phyloP scores from a whole-genome alignment of 208 protist species.

The Wallacemonas collosoma region DNA sequence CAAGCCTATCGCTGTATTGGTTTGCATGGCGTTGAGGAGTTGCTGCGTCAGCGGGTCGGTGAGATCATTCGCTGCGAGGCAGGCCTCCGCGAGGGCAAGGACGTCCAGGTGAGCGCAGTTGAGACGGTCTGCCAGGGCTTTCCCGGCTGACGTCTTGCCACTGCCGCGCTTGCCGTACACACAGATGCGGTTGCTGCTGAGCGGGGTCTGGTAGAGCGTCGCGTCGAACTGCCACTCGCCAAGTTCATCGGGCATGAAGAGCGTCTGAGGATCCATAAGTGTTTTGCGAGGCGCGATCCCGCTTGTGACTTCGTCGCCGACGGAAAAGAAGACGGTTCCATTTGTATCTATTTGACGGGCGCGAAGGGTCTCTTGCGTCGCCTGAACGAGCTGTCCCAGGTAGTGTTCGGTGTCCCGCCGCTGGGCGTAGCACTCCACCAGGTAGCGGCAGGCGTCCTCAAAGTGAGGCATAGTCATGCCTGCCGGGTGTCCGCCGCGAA shows the following conservation, averaged over 20 bases:
- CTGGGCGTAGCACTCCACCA: slow-evolving; percentile 53
- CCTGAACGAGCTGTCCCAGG: slow-evolving; percentile 43
- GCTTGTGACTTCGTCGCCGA: slow-evolving; percentile 22
- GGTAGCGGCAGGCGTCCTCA: slow-evolving; percentile 46
- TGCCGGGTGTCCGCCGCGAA: slow-evolving; percentile 39
- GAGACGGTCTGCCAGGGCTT: slow-evolving; percentile 53
- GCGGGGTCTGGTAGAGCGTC: slow-evolving; percentile 33
- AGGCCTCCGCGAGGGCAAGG: slow-evolving; percentile 48
- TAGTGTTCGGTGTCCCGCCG: slow-evolving; percentile 49
- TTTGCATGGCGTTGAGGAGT: slow-evolving; percentile 33
- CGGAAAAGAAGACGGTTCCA: slow-evolving; percentile 39
- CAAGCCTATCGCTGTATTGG: slow-evolving; percentile 42
- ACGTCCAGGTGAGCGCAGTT: slow-evolving; percentile 71
- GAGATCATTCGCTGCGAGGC: slow-evolving; percentile 11
- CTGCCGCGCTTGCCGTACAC: slow-evolving; percentile 46
- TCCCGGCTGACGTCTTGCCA: slow-evolving; percentile 60
- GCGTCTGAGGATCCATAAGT: slow-evolving; percentile 49
- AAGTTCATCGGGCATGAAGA: slow-evolving; percentile 72
- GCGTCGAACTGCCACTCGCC: slow-evolving; percentile 41
- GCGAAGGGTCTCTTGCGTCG: slow-evolving; percentile 25
- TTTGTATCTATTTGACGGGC: slow-evolving; percentile 5
- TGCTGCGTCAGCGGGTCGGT: slow-evolving; percentile 31
- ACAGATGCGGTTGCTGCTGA: slow-evolving; percentile 63
- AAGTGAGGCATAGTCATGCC: slow-evolving; percentile 53
- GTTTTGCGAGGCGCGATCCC: slow-evolving; percentile 27